Evolutionary conservation across 495 filamentous ascomycete genomes (phyloP), one percentile per base, ranked within the genome.

Genomic region (Tuber brumale): DNA sequence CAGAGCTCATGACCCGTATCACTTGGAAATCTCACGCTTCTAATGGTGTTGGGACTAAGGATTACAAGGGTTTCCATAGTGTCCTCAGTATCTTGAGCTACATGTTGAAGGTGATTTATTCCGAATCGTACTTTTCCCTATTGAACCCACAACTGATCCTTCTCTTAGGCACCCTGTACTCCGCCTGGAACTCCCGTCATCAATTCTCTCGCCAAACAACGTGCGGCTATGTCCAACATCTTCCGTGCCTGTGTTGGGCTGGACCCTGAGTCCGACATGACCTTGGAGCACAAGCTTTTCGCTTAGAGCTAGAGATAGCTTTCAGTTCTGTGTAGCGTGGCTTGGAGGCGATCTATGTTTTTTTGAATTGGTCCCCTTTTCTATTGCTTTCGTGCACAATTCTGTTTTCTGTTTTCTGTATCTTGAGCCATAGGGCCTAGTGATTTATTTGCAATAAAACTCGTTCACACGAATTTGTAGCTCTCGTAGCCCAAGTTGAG

Each of bases 261-360:
- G 76, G 93, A 97, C 89, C 95, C 96, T 37, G 95, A 99, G 89
- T 95, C 91, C 71, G 95, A 99, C 85, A 98, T 99, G 96, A 97
- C 95, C 71, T 89, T 99, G 61, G 95, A 99, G 89, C 95, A 99
- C 87, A 99, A 98, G 91, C 89, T 98, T 75, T 95, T 97, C 85
- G 75, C 81, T 83, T 84, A 83, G 70, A 35, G 14, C n/a, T 3
- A 14, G 57, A 12, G 27, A 16, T 31, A 35, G 27, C 35, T 35
- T 66, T 66, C 16, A 35, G 57, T 66, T 35, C 27, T 66, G 57
- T 66, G 57, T 66, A 35, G 57, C 57, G 57, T 66, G 27, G 57
- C 57, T 66, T 8, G 57, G 31, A 66, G 57, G 27, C 16, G 57
- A 66, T 35, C 5, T 35, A 66, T 66, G 14, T 14, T 27, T 14